Conservation (phyloP, 2,329 filamentous ascomycete species). For the Alternaria atra region DNA sequence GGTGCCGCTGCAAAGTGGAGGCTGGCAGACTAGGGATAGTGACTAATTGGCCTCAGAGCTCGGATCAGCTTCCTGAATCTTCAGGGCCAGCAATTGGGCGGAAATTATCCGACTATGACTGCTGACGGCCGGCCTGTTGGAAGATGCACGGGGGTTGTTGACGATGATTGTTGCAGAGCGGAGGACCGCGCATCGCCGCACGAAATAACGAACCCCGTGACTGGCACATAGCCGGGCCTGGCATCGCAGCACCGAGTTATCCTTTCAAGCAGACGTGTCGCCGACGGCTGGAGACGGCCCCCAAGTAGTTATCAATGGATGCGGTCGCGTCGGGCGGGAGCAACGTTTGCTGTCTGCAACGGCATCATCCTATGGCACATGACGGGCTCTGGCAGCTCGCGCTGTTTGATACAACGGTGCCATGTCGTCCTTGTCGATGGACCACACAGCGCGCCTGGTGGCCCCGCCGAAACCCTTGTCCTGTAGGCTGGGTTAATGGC, state of each 20-base stretch:
- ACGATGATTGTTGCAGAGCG: conserved; percentile 15
- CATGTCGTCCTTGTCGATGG: conserved; percentile 18
- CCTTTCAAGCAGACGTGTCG: conserved; percentile 7
- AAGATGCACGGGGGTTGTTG: conserved; percentile 7
- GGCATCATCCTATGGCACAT: conserved; percentile 19
- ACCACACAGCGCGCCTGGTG: conserved; percentile 33
- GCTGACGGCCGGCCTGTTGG: conserved; percentile 21
- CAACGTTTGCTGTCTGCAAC: conserved; percentile 35
- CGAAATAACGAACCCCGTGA: conserved; percentile 21
- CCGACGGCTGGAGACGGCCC: background rate
- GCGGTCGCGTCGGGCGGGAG: conserved; percentile 21
- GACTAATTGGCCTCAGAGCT: conserved; percentile 20
- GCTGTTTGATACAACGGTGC: conserved; percentile 27
- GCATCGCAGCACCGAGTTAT: conserved; percentile 10
- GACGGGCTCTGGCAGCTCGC: conserved; percentile 10
- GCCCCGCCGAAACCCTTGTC: conserved; percentile 24
- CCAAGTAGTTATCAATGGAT: background rate
- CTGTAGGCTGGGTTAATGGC: conserved; percentile 36
- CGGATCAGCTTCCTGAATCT: conserved; percentile 29
- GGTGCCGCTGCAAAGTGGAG: conserved; percentile 26
- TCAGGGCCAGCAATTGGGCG: conserved; percentile 32
- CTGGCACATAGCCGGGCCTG: conserved; percentile 4
- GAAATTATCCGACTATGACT: conserved; percentile 36
- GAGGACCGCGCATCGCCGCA: conserved; percentile 34
- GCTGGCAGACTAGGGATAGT: conserved; percentile 20